These are phyloP conservation scores for Prunus yedoensis DNA, from an alignment of 331 rosid genomes.

Conservation along the genomic window DNA sequence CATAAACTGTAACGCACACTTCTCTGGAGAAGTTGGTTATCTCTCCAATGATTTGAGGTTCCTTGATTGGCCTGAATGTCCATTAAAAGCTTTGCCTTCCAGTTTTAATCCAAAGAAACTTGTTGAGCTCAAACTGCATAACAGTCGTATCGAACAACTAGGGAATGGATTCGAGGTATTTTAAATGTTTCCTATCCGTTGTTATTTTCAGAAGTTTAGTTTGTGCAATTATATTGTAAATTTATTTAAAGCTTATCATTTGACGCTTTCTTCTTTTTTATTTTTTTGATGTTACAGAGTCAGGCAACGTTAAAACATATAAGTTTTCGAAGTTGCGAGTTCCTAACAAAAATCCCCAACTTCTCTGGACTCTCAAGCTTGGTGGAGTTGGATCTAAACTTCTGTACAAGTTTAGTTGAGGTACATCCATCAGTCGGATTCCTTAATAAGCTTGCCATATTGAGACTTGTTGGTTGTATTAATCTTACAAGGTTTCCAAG, in stretches of 20 bases:
- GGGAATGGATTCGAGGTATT: slow-evolving; percentile 14
- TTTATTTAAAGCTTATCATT: not conserved
- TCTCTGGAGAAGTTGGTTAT: slow-evolving; percentile 17
- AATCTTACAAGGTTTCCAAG: not conserved
- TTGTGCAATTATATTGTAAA: too few species aligned
- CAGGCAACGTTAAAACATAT: not conserved
- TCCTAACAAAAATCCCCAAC: not conserved
- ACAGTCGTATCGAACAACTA: slow-evolving; percentile 8
- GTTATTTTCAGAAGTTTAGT: not conserved
- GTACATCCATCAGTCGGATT: not conserved
- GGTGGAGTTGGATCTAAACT: not conserved
- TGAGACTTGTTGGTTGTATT: too few species aligned
- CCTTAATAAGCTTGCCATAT: not conserved
- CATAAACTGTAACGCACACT: not conserved
- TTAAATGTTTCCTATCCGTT: not conserved
- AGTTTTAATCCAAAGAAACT: not conserved
- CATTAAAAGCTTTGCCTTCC: slow-evolving; percentile 12
- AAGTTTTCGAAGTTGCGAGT: not conserved
- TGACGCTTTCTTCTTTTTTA: not conserved
- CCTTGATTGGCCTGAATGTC: slow-evolving; percentile 18
- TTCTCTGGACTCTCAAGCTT: not conserved
- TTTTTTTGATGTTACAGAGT: not conserved
- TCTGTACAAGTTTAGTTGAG: not conserved
- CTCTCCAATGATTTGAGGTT: slow-evolving; percentile 11
- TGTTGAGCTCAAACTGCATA: slow-evolving; percentile 11